Conservation (phyloP, 768 basidiomycete species). For the Amanita polypyramis region DNA sequence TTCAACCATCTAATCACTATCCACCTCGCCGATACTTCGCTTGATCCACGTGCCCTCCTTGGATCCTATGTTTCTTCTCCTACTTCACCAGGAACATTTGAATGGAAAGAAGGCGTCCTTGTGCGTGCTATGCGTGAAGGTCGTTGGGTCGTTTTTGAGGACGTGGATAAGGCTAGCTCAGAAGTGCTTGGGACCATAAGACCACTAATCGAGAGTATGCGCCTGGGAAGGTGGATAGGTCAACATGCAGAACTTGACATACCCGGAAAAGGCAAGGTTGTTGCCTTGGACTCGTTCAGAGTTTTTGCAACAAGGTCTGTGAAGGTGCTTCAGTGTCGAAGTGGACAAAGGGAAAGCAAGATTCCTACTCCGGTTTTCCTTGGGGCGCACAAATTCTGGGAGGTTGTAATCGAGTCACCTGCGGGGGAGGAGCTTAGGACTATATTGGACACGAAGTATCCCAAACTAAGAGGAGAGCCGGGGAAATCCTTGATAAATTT, state of each 20-base stretch:
- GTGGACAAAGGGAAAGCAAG: slow-evolving; percentile 20
- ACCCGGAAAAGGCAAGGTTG: slow-evolving; percentile 63
- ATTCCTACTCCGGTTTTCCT: slow-evolving; percentile 64
- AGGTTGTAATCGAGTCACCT: slow-evolving; percentile 55
- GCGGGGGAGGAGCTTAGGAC: slow-evolving; percentile 52
- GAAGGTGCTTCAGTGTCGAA: slow-evolving; percentile 21
- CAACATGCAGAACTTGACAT: slow-evolving; percentile 57
- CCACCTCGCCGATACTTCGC: slow-evolving; percentile 89
- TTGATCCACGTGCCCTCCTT: slow-evolving; percentile 87
- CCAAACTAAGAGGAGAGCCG: slow-evolving; percentile 40
- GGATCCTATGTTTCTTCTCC: slow-evolving; percentile 90
- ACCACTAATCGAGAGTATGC: slow-evolving; percentile 68
- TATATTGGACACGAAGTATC: slow-evolving; percentile 64
- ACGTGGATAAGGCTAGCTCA: slow-evolving; percentile 81
- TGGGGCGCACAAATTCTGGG: slow-evolving; percentile 76
- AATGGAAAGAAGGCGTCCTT: slow-evolving; percentile 93
- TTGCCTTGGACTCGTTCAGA: slow-evolving; percentile 71
- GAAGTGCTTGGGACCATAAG: slow-evolving; percentile 87
- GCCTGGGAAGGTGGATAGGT: slow-evolving; percentile 66
- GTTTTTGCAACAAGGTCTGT: slow-evolving; percentile 85
- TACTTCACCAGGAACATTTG: slow-evolving; percentile 75
- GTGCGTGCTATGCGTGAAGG: slow-evolving; percentile 86
- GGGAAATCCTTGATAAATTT: slow-evolving; percentile 46
- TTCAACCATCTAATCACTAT: slow-evolving; percentile 72
- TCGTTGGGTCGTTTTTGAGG: slow-evolving; percentile 87